Evolutionary conservation across 2,329 filamentous ascomycete genomes (phyloP).

Genomic region (Fusarium coffeatum): DNA sequence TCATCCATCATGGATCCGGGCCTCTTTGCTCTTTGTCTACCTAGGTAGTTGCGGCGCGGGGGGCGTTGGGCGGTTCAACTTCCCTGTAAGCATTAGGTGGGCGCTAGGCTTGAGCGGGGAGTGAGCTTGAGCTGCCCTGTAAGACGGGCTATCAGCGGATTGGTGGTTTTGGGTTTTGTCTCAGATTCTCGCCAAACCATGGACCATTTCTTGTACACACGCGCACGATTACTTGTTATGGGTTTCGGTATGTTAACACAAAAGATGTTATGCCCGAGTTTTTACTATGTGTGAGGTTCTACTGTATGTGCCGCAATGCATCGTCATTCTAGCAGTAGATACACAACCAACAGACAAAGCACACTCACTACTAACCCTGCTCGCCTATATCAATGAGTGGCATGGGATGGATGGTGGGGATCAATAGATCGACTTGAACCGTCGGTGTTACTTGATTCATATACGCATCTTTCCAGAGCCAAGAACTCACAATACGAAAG

Average conservation of each 20-base stretch:
- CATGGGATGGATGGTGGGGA: slow-evolving; percentile 17
- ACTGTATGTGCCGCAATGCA: not conserved
- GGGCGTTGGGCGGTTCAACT: slow-evolving; percentile 26
- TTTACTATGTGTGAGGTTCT: not conserved
- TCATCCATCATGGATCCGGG: not conserved
- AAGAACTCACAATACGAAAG: not conserved
- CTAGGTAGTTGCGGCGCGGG: slow-evolving; percentile 5
- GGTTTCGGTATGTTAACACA: slow-evolving; percentile 1
- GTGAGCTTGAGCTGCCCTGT: slow-evolving; percentile 28
- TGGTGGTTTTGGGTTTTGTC: slow-evolving; percentile 34
- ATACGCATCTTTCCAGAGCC: not conserved
- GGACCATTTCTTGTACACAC: slow-evolving; percentile 8
- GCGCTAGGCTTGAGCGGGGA: slow-evolving; percentile 17
- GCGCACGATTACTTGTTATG: slow-evolving; percentile 20
- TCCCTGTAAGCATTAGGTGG: slow-evolving; percentile 22
- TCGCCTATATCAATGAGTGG: slow-evolving; percentile 12
- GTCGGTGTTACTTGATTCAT: not conserved
- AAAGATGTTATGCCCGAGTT: not conserved
- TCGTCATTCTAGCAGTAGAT: not conserved
- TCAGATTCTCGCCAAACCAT: slow-evolving; percentile 32
- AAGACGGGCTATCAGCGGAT: slow-evolving; percentile 20
- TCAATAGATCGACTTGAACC: not conserved
- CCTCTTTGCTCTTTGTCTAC: slow-evolving; percentile 2
- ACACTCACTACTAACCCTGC: not conserved
- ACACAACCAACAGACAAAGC: not conserved